Conservation (phyloP, 441 rosid species). For the Manihot esculenta region DNA sequence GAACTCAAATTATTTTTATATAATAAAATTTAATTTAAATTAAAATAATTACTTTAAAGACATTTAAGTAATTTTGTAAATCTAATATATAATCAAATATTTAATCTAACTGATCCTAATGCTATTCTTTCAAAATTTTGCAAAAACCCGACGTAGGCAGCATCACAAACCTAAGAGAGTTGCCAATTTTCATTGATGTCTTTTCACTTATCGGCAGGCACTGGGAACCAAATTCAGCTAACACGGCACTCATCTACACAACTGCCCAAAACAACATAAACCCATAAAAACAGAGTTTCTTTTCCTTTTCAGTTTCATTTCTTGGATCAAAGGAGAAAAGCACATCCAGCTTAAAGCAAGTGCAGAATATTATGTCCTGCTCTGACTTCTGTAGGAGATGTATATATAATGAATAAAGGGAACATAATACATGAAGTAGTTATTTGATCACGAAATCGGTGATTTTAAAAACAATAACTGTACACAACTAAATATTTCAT, state of each 20-base stretch:
- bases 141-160: background rate
- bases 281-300: slow-evolving; percentile 8
- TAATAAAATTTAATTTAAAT: too few relatives aligned
- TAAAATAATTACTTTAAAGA: too few relatives aligned
- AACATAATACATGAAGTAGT: slow-evolving; percentile 5
- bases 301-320: background rate
- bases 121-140: background rate
- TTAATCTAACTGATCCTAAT: background rate
- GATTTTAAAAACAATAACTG: slow-evolving; percentile 2
- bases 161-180: background rate
- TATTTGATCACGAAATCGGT: background rate
- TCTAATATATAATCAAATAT: too few relatives aligned
- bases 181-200: background rate
- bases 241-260: slow-evolving; percentile 7
- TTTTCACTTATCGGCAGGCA: too few relatives aligned
- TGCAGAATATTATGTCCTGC: too few relatives aligned
- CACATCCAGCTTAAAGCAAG: too few relatives aligned
- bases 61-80: too few relatives aligned
- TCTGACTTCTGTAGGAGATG: too few relatives aligned
- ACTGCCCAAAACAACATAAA: slow-evolving; percentile 15
- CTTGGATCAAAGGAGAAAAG: too few relatives aligned
- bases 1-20: too few relatives aligned
- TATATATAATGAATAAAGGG: background rate
- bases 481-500: background rate
- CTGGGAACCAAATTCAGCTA: background rate